Conservation (phyloP, 208 protist genomes). For the Trypanosoma brucei region DNA sequence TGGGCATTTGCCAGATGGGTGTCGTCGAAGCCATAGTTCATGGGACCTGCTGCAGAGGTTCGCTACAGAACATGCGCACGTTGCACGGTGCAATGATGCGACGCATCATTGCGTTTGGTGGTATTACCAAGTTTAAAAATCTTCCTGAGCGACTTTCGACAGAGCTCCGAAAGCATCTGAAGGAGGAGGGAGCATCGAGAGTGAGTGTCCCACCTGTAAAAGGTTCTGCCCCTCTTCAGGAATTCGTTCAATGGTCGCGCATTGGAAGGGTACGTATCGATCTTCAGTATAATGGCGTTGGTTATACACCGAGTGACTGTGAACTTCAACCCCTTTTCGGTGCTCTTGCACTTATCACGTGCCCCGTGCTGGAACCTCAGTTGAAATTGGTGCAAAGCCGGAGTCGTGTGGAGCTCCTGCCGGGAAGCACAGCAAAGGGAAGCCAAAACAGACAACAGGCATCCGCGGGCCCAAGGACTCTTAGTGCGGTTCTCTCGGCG, state of each 20-base stretch:
- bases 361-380: neutral
- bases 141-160: constrained; percentile 35
- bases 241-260: neutral
- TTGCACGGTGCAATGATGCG: constrained; percentile 34
- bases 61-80: constrained; percentile 30
- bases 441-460: neutral
- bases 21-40: constrained; percentile 40
- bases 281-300: neutral
- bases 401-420: constrained; percentile 10
- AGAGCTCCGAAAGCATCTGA: constrained; percentile 30
- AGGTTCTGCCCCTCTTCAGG: neutral
- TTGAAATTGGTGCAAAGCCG: constrained; percentile 6
- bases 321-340: constrained; percentile 52
- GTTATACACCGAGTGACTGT: constrained; percentile 4
- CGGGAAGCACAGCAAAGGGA: neutral
- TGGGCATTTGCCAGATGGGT: constrained; percentile 59
- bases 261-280: neutral
- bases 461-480: constrained; percentile 1
- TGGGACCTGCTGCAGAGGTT: constrained; percentile 36
- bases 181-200: neutral
- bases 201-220: neutral
- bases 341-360: constrained; percentile 31
- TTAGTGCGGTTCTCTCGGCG: constrained; percentile 30
- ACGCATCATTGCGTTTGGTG: constrained; percentile 56
- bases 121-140: constrained; percentile 30